phyloP scores from a whole-genome alignment of 495 filamentous ascomycete genomes.

The Aspergillus steynii region DNA sequence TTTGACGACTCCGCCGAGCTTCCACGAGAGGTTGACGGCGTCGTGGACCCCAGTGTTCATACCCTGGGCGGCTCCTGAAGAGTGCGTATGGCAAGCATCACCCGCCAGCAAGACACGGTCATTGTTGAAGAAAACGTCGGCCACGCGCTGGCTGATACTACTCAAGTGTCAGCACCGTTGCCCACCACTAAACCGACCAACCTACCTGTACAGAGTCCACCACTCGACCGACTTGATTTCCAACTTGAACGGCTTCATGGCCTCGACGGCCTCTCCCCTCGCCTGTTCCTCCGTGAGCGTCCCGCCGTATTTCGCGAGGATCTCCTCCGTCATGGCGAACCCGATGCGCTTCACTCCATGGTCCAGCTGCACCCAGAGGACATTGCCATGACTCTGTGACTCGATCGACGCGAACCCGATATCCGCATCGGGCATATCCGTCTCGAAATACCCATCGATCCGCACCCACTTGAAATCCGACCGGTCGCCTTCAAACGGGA shows the following conservation, averaged over 20 bases:
- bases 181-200: not conserved
- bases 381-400: slow-evolving; percentile 32
- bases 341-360: slow-evolving; percentile 49
- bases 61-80: slow-evolving; percentile 55
- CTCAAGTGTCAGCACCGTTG: too few relatives aligned
- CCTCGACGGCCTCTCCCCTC: slow-evolving; percentile 6
- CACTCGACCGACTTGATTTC: slow-evolving; percentile 7
- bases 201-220: slow-evolving; percentile 14
- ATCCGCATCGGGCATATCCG: slow-evolving; percentile 41
- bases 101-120: slow-evolving; percentile 51
- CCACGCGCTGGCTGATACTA: slow-evolving; percentile 8
- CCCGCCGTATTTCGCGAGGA: slow-evolving; percentile 6
- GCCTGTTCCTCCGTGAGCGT: slow-evolving; percentile 5
- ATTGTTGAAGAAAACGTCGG: slow-evolving; percentile 12
- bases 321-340: slow-evolving; percentile 46
- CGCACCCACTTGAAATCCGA: slow-evolving; percentile 44
- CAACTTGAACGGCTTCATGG: slow-evolving; percentile 8
- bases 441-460: slow-evolving; percentile 47
- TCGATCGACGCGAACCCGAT: slow-evolving; percentile 30
- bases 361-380: slow-evolving; percentile 39
- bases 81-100: slow-evolving; percentile 58
- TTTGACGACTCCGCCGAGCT: slow-evolving; percentile 41
- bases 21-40: slow-evolving; percentile 58
- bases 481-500: slow-evolving; percentile 44
- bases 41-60: slow-evolving; percentile 62